These are phyloP conservation scores for Tricholoma saponaceum DNA, from an alignment of 768 basidiomycete genomes.

Conservation along the genomic window DNA sequence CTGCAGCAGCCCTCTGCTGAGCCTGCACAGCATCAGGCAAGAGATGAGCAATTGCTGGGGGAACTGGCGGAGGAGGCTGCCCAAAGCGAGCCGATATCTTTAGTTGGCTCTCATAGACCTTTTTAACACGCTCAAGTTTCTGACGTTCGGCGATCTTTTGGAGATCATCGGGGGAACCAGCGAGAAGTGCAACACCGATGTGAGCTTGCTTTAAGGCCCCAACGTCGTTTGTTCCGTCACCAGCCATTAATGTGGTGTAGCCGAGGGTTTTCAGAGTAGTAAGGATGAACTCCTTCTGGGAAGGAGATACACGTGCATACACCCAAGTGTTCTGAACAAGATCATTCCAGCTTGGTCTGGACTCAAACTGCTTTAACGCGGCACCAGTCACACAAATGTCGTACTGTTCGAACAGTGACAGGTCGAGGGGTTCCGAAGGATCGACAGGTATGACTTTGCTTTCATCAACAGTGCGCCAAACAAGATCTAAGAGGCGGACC, in stretches of 20 bases:
- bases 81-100: constrained; percentile 87
- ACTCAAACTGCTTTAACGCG: constrained; percentile 84
- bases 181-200: constrained; percentile 84
- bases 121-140: constrained; percentile 86
- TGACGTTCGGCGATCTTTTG: constrained; percentile 93
- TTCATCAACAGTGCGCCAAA: constrained; percentile 95
- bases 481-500: constrained; percentile 58
- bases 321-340: constrained; percentile 97
- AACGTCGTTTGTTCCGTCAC: constrained; percentile 98
- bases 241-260: constrained; percentile 95
- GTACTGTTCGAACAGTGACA: constrained; percentile 73
- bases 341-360: constrained; percentile 64
- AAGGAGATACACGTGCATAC: constrained; percentile 94
- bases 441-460: constrained; percentile 83
- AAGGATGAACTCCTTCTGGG: constrained; percentile 94
- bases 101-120: constrained; percentile 95
- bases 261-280: constrained; percentile 86
- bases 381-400: constrained; percentile 97
- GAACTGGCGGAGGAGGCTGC: constrained; percentile 92
- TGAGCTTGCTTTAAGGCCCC: constrained; percentile 98
- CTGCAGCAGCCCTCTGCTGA: constrained; percentile 74
- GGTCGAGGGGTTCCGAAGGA: constrained; percentile 74
- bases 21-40: constrained; percentile 90
- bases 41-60: constrained; percentile 78
- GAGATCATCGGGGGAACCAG: constrained; percentile 88